Evolutionary conservation across 208 protist species (phyloP).

Genomic region (Trichomonas tenax): DNA sequence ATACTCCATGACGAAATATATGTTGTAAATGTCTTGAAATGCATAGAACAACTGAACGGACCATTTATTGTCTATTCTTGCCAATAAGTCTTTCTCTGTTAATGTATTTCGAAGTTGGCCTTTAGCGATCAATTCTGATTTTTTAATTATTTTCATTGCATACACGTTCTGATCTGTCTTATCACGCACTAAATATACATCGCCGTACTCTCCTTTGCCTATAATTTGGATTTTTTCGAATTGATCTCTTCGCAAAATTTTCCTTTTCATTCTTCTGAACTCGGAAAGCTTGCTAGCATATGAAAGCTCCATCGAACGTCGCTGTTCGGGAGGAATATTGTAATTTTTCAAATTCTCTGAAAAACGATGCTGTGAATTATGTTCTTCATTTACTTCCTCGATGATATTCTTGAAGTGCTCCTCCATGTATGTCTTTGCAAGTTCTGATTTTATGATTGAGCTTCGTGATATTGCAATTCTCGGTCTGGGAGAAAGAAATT

Average conservation of each 20-base stretch:
- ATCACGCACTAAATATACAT: conserved; percentile 4
- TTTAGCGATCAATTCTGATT: not conserved
- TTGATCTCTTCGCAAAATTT: not conserved
- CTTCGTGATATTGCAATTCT: not conserved
- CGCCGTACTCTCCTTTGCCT: not conserved
- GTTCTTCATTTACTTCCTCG: not conserved
- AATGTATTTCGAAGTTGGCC: conserved; percentile 34
- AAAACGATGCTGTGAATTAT: not conserved
- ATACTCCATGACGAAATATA: conserved; percentile 62
- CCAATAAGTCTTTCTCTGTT: conserved; percentile 44
- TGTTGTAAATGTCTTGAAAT: conserved; percentile 49
- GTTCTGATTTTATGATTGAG: not conserved
- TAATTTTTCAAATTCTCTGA: not conserved
- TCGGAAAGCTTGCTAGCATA: not conserved
- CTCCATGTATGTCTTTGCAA: not conserved
- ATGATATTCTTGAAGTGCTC: not conserved
- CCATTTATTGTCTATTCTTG: conserved; percentile 35
- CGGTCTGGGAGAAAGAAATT: not conserved
- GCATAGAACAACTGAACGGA: conserved; percentile 51
- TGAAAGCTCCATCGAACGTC: not conserved
- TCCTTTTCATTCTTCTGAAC: not conserved
- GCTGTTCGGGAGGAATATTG: not conserved
- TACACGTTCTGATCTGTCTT: not conserved
- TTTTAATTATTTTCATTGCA: conserved; percentile 10
- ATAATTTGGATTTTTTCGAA: conserved; percentile 20